These are phyloP conservation scores for Scedosporium dehoogii DNA, from an alignment of 2,329 filamentous ascomycete species.

Conservation along the genomic window DNA sequence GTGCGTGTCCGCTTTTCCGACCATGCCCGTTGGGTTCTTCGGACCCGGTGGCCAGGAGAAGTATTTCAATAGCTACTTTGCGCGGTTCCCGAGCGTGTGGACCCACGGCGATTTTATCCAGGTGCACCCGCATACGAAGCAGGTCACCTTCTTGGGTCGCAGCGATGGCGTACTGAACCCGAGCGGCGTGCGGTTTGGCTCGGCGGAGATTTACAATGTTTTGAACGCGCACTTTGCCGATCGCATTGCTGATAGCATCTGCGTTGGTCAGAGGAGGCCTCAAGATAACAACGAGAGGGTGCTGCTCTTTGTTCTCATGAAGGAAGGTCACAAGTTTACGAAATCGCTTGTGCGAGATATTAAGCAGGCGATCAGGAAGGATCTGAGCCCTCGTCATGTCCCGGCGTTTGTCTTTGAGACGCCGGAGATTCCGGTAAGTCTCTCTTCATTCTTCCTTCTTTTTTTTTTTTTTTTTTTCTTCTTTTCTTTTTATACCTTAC, in stretches of 20 bases:
- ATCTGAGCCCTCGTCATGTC: constrained; percentile 64
- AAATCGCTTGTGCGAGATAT: constrained; percentile 44
- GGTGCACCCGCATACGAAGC: constrained; percentile 56
- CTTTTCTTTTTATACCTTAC: not conserved
- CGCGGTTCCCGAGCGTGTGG: constrained; percentile 59
- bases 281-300: constrained; percentile 43
- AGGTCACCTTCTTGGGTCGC: constrained; percentile 57
- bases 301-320: constrained; percentile 46
- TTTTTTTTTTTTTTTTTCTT: not conserved
- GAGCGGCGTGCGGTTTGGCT: constrained; percentile 68
- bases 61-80: constrained; percentile 53
- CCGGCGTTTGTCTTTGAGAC: constrained; percentile 73
- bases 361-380: constrained; percentile 53
- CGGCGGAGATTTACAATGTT: constrained; percentile 69
- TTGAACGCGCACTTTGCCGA: constrained; percentile 56
- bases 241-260: constrained; percentile 61
- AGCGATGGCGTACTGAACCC: constrained; percentile 76
- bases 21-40: constrained; percentile 56
- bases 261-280: constrained; percentile 65
- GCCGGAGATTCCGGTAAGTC: constrained; percentile 66
- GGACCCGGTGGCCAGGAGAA: constrained; percentile 47
- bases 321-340: constrained; percentile 45
- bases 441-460: not conserved
- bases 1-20: constrained; percentile 61
- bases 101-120: constrained; percentile 74